phyloP scores from a whole-genome alignment of 306 rosid species.

The Quercus engelmannii region DNA sequence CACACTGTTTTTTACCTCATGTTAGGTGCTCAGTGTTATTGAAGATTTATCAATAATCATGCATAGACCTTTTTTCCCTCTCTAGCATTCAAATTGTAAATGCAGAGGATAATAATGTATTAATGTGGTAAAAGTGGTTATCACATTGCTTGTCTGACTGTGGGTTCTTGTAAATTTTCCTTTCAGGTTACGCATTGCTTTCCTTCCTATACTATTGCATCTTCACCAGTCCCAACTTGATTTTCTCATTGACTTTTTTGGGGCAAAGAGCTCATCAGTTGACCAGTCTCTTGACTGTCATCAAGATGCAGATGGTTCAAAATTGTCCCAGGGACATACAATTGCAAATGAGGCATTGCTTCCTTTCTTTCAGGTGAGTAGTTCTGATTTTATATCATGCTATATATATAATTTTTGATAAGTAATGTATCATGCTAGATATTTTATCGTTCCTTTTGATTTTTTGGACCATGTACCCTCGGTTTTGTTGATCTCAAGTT shows the following conservation, averaged over 20 bases:
- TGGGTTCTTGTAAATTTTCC: slow-evolving; percentile 8
- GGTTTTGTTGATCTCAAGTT: neutral
- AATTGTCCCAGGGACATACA: slow-evolving; percentile 36
- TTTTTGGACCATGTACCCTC: neutral
- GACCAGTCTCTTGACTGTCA: slow-evolving; percentile 44
- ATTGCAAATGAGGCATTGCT: slow-evolving; percentile 82
- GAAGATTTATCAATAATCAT: neutral
- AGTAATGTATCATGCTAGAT: neutral
- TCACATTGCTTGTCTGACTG: slow-evolving; percentile 1
- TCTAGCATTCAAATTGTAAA: neutral
- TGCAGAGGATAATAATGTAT: neutral
- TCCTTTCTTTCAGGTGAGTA: slow-evolving; percentile 95
- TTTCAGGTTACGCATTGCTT: slow-evolving; percentile 66
- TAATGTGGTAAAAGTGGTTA: neutral
- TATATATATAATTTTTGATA: no score
- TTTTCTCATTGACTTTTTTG: slow-evolving; percentile 79
- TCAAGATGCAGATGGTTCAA: slow-evolving; percentile 61
- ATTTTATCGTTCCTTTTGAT: neutral
- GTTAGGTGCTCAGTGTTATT: neutral
- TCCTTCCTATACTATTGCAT: slow-evolving; percentile 64
- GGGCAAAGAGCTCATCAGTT: slow-evolving; percentile 42
- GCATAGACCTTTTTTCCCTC: neutral
- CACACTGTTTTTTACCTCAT: neutral
- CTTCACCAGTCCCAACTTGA: slow-evolving; percentile 92
- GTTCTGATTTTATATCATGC: slow-evolving; percentile 3